These are phyloP conservation scores for Hemileia vastatrix DNA, from an alignment of 1,284 basidiomycete genomes.

Conservation along the genomic window DNA sequence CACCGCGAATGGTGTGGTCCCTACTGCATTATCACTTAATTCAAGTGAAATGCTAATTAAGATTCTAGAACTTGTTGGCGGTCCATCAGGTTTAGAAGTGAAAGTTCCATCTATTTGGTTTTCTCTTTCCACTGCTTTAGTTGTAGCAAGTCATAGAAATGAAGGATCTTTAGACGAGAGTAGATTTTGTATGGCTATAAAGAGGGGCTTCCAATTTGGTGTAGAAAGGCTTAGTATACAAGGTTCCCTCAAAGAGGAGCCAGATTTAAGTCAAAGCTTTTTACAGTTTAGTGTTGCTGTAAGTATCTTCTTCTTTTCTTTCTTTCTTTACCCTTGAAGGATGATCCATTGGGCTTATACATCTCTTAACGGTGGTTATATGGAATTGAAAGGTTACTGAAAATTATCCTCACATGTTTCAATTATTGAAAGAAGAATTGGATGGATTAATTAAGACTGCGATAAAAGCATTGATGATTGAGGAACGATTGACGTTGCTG, in stretches of 20 bases:
- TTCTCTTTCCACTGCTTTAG: slow-evolving; percentile 14
- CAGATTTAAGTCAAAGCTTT: slow-evolving; percentile 36
- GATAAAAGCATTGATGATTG: slow-evolving; percentile 6
- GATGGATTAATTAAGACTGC: slow-evolving; percentile 4
- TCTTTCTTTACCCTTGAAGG: neutral
- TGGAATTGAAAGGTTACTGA: slow-evolving; percentile 5
- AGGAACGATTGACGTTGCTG: slow-evolving; percentile 15
- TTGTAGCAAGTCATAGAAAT: neutral
- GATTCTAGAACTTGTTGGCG: too few species aligned
- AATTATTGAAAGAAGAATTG: slow-evolving; percentile 4
- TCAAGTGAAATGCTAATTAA: slow-evolving; percentile 4
- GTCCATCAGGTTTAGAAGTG: too few species aligned
- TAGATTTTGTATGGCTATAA: too few species aligned
- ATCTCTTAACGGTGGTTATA: too few species aligned
- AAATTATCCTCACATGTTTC: slow-evolving; percentile 9
- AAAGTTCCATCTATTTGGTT: slow-evolving; percentile 19
- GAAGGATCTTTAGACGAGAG: too few species aligned
- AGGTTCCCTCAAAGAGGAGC: slow-evolving; percentile 34
- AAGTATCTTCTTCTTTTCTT: slow-evolving; percentile 2
- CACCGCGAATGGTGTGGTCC: slow-evolving; percentile 10
- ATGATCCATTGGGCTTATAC: too few species aligned
- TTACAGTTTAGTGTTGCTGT: slow-evolving; percentile 27
- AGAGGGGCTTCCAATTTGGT: too few species aligned
- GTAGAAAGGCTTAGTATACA: too few species aligned
- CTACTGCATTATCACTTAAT: slow-evolving; percentile 12